A percentile compares a stretch with the other conserved stretches of the same genome.
phyloP scores from a whole-genome alignment of 169 alveolate genomes.

The Eimeria falciformis region DNA sequence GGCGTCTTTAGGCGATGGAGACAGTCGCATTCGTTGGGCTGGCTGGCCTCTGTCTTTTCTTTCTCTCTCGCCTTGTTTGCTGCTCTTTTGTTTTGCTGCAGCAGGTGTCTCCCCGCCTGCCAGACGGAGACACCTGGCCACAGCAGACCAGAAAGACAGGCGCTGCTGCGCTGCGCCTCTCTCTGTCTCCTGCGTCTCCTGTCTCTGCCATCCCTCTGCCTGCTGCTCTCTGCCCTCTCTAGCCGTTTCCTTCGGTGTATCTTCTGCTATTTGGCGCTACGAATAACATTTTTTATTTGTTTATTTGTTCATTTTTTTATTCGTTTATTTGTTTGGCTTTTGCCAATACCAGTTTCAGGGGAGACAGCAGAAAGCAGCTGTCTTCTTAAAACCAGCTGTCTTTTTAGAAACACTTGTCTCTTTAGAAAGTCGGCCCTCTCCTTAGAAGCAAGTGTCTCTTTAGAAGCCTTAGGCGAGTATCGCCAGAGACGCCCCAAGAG shows the following conservation, averaged over 20 bases:
- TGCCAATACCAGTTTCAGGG: slow-evolving; percentile 14
- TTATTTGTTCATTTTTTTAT: not conserved
- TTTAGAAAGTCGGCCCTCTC: not conserved
- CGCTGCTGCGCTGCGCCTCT: too few relatives aligned
- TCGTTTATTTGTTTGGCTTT: not conserved
- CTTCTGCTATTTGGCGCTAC: not conserved
- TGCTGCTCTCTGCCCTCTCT: not conserved
- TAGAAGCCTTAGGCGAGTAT: not conserved
- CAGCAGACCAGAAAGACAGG: too few relatives aligned
- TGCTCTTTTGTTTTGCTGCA: not conserved
- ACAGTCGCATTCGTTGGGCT: too few relatives aligned
- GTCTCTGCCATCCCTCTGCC: not conserved
- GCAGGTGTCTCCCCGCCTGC: not conserved
- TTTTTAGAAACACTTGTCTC: not conserved
- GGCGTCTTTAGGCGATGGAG: not conserved
- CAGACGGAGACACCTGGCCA: too few relatives aligned
- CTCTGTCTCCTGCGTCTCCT: too few relatives aligned
- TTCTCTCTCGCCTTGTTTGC: not conserved
- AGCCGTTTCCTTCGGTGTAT: not conserved
- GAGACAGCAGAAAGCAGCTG: not conserved
- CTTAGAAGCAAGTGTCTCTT: not conserved
- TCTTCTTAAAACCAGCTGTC: slow-evolving; percentile 28
- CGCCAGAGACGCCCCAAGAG: not conserved
- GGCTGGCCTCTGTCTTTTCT: not conserved
- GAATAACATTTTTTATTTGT: not conserved